phyloP scores from a whole-genome alignment of 2,329 filamentous ascomycete species.

The Ophioceras dolichostomum region DNA sequence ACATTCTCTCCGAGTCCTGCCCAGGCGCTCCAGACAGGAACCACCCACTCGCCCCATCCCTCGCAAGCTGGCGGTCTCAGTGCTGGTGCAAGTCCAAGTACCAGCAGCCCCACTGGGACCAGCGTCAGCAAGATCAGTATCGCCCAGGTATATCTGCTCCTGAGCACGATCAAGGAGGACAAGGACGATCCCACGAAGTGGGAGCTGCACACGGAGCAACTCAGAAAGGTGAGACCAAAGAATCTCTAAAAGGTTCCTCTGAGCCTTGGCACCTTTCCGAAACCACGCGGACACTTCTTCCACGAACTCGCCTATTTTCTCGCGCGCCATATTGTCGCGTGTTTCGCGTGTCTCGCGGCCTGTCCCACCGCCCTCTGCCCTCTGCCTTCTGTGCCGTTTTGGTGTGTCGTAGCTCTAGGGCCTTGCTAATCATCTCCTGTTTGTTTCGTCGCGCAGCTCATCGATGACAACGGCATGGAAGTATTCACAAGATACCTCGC shows the following conservation, averaged over 20 bases:
- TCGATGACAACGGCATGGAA: slow-evolving; percentile 99
- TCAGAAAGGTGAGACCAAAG: slow-evolving; percentile 74
- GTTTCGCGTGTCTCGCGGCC: too few relatives aligned
- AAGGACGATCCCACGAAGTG: slow-evolving; percentile 78
- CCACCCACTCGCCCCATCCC: slow-evolving; percentile 42
- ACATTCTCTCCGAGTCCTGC: slow-evolving; percentile 51
- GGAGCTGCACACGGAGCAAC: slow-evolving; percentile 82
- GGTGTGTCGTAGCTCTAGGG: too few relatives aligned
- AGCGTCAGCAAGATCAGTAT: slow-evolving; percentile 83
- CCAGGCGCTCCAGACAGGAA: slow-evolving; percentile 43
- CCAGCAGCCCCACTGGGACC: slow-evolving; percentile 48
- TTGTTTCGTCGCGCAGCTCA: too few relatives aligned
- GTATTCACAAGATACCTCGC: slow-evolving; percentile 94
- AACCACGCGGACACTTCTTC: too few relatives aligned
- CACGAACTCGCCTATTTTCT: too few relatives aligned
- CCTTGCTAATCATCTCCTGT: too few relatives aligned
- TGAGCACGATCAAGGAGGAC: slow-evolving; percentile 92
- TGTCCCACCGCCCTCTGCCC: not conserved
- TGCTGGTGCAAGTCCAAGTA: slow-evolving; percentile 49
- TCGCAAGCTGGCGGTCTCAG: slow-evolving; percentile 44
- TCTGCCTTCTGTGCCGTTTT: too few relatives aligned
- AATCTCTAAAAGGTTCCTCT: too few relatives aligned
- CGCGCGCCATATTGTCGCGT: too few relatives aligned
- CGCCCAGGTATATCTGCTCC: slow-evolving; percentile 85
- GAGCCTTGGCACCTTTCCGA: too few relatives aligned